Percentiles rank a stretch among this genome's conserved stretches.
These are phyloP conservation scores for Digitaria exilis DNA, from an alignment of 202 grass and related monocot species.

Conservation along the genomic window DNA sequence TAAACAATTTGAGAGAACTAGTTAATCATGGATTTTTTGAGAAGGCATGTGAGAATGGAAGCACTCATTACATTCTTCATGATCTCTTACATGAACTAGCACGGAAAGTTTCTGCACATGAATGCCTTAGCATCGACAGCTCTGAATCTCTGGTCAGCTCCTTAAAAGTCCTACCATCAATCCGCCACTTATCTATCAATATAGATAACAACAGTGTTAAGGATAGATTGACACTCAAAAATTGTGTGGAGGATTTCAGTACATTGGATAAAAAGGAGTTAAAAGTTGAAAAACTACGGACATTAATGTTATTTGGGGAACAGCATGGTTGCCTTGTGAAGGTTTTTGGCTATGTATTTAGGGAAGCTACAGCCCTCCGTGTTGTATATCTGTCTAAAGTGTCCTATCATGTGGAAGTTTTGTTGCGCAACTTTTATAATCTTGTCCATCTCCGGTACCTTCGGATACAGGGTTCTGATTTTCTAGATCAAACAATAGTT, in stretches of 20 bases:
- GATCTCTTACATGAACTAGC: not conserved
- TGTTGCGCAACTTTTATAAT: not conserved
- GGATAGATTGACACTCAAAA: not conserved
- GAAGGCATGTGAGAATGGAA: not conserved
- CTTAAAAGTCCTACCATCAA: not conserved
- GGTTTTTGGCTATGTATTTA: not conserved
- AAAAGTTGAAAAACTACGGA: not conserved
- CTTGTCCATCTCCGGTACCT: slow-evolving; percentile 17
- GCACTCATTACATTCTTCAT: not conserved
- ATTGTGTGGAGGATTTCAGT: not conserved
- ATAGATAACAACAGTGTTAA: not conserved
- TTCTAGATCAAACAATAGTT: not conserved
- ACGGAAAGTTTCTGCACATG: not conserved
- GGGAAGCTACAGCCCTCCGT: not conserved
- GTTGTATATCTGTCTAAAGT: not conserved
- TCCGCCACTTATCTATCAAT: not conserved
- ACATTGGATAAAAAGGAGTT: not conserved
- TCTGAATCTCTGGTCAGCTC: not conserved
- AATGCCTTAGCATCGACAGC: not conserved
- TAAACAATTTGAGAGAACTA: not conserved
- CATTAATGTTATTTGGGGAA: not conserved
- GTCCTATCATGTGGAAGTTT: not conserved
- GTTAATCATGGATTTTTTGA: too few species aligned
- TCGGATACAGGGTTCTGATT: not conserved
- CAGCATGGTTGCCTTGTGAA: not conserved